Evolutionary conservation across 768 basidiomycete species (phyloP).

Genomic region (Termitomyces eurrhizus): DNA sequence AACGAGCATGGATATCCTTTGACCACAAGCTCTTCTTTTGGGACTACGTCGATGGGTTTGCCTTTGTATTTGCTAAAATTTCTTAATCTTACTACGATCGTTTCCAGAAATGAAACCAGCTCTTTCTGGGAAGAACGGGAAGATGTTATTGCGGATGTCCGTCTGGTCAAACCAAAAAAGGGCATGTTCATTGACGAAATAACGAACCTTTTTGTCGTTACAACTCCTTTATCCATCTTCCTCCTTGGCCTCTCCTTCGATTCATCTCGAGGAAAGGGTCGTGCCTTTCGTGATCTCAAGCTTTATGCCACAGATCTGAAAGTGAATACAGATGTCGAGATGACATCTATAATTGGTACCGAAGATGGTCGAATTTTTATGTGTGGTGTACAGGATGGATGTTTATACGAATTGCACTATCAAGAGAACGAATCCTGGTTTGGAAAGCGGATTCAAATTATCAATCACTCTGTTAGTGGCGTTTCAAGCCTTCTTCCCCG

Average conservation of each 20-base stretch:
- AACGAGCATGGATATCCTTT: conserved; percentile 92
- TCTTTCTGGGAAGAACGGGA: conserved; percentile 93
- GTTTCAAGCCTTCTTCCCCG: conserved; percentile 78
- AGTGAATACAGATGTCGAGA: conserved; percentile 74
- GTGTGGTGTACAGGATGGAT: conserved; percentile 80
- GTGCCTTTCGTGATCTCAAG: conserved; percentile 66
- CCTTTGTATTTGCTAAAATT: conserved; percentile 9
- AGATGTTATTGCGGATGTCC: conserved; percentile 86
- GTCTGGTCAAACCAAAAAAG: conserved; percentile 80
- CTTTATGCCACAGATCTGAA: conserved; percentile 89
- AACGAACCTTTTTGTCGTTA: conserved; percentile 82
- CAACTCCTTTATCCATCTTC: conserved; percentile 78
- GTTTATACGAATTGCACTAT: conserved; percentile 90
- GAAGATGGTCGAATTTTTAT: conserved; percentile 87
- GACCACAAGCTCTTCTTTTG: conserved; percentile 93
- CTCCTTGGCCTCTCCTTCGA: conserved; percentile 77
- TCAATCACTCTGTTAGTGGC: conserved; percentile 83
- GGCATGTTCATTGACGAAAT: conserved; percentile 94
- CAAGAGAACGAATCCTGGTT: conserved; percentile 92
- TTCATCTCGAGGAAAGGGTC: conserved; percentile 36
- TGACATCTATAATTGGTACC: conserved; percentile 81
- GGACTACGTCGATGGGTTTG: conserved; percentile 94
- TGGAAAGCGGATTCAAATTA: conserved; percentile 75
- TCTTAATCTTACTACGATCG: neutral
- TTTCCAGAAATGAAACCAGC: conserved; percentile 77